Percentiles rank a stretch among this genome's conserved stretches.
Evolutionary conservation across 192 early-diverging fungal genomes (phyloP).

Genomic region (Coemansia sp.): DNA sequence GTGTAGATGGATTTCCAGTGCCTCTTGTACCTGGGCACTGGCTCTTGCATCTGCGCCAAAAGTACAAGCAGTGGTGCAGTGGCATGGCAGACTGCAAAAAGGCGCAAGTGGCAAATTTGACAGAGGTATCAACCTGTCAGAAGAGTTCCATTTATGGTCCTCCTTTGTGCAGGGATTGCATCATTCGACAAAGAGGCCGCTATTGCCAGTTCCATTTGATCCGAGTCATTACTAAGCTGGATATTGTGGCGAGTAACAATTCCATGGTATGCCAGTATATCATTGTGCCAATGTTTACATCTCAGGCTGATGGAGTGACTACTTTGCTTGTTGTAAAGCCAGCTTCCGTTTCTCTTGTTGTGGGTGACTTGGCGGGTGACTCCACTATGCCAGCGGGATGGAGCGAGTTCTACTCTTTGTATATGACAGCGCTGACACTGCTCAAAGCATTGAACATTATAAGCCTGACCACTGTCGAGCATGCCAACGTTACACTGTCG

Average conservation of each 20-base stretch:
- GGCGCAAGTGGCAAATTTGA: not conserved
- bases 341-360: not conserved
- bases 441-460: not conserved
- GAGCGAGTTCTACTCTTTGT: constrained; percentile 16
- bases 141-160: not conserved
- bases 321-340: not conserved
- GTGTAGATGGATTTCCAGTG: constrained; percentile 14
- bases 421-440: constrained; percentile 6
- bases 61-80: constrained; percentile 10
- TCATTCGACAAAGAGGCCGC: constrained; percentile 11
- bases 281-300: constrained; percentile 8
- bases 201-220: constrained; percentile 13
- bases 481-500: not conserved
- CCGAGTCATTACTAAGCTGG: constrained; percentile 8
- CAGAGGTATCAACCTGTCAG: not conserved
- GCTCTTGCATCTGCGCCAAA: constrained; percentile 7
- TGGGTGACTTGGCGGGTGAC: not conserved
- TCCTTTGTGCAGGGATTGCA: constrained; percentile 21
- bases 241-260: not conserved
- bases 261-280: constrained; percentile 1
- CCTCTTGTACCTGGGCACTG: constrained; percentile 20
- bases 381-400: not conserved
- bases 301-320: not conserved
- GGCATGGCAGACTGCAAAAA: not conserved
- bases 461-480: not conserved